phyloP scores from a whole-genome alignment of 106 monocot species.

The Apostasia shenzhenica region DNA sequence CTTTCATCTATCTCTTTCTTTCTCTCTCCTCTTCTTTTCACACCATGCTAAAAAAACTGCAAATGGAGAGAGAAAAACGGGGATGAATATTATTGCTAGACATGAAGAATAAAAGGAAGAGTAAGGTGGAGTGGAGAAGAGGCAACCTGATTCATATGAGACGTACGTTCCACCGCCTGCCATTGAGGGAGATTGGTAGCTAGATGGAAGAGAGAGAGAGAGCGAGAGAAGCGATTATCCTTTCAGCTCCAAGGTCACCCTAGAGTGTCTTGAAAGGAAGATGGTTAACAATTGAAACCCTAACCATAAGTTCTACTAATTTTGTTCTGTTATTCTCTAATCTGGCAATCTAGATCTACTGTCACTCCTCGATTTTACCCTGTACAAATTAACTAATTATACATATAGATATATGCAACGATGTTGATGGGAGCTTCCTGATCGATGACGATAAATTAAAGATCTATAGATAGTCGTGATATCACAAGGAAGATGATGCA shows the following conservation, averaged over 20 bases:
- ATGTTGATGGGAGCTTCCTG: too few relatives aligned
- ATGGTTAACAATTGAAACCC: conserved; percentile 2
- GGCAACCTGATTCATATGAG: conserved; percentile 53
- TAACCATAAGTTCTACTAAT: conserved; percentile 1
- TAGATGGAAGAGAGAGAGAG: conserved; percentile 8
- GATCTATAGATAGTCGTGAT: too few relatives aligned
- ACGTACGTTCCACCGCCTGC: conserved; percentile 35
- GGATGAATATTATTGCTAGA: background rate
- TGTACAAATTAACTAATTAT: too few relatives aligned
- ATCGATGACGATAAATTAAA: too few relatives aligned
- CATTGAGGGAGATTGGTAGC: conserved; percentile 23
- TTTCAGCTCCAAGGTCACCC: conserved; percentile 42
- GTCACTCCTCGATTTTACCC: too few relatives aligned
- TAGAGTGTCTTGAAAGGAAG: conserved; percentile 63
- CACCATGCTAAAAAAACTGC: background rate
- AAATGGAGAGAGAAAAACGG: background rate
- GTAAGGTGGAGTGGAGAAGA: conserved; percentile 55
- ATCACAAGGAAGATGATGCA: too few relatives aligned
- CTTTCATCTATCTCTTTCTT: background rate
- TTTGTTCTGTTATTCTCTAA: too few relatives aligned
- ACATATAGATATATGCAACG: too few relatives aligned
- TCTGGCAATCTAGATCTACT: too few relatives aligned
- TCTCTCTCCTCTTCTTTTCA: conserved; percentile 3
- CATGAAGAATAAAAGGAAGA: conserved; percentile 1
- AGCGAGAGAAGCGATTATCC: background rate